A percentile compares a stretch with the other conserved stretches of the same genome.
Evolutionary conservation across 495 filamentous ascomycete species (phyloP).

Genomic region (Penicillium bovifimosum): DNA sequence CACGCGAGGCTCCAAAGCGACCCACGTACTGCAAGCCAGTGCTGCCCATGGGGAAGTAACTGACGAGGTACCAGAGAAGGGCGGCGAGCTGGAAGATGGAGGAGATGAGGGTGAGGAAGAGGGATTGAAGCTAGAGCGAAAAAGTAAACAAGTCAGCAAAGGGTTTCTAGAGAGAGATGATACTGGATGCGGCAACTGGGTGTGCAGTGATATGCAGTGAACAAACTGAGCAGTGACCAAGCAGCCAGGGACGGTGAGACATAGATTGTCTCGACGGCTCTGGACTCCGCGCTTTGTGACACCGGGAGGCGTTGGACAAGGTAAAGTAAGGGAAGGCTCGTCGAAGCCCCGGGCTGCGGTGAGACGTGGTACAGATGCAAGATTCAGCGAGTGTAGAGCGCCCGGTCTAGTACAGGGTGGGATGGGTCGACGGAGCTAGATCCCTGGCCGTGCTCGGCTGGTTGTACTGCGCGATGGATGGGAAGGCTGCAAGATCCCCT

Average conservation of each 20-base stretch:
- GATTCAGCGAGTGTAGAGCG: not conserved
- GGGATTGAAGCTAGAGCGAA: constrained; percentile 60
- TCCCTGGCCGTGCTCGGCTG: constrained; percentile 2
- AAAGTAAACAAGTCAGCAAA: constrained; percentile 11
- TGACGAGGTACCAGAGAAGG: constrained; percentile 90
- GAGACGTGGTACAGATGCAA: constrained; percentile 2
- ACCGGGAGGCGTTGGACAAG: constrained; percentile 4
- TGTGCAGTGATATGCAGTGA: constrained; percentile 5
- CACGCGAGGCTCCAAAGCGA: constrained; percentile 74
- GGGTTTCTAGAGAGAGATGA: not conserved
- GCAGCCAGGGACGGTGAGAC: constrained; percentile 13
- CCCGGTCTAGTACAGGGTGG: not conserved
- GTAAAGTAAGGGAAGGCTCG: not conserved
- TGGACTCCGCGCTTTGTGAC: constrained; percentile 1
- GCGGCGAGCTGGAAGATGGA: constrained; percentile 76
- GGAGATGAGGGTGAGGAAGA: constrained; percentile 76
- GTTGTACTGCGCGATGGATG: constrained; percentile 20
- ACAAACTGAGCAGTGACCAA: not conserved
- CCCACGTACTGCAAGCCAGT: constrained; percentile 82
- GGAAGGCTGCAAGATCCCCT: constrained; percentile 21
- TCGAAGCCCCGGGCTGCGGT: constrained; percentile 5
- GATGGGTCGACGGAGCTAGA: not conserved
- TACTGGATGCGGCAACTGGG: not conserved
- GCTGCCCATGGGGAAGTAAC: constrained; percentile 97
- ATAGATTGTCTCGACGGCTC: constrained; percentile 12